Conservation (phyloP, 306 rosid genomes). For the Pyrus communis region DNA sequence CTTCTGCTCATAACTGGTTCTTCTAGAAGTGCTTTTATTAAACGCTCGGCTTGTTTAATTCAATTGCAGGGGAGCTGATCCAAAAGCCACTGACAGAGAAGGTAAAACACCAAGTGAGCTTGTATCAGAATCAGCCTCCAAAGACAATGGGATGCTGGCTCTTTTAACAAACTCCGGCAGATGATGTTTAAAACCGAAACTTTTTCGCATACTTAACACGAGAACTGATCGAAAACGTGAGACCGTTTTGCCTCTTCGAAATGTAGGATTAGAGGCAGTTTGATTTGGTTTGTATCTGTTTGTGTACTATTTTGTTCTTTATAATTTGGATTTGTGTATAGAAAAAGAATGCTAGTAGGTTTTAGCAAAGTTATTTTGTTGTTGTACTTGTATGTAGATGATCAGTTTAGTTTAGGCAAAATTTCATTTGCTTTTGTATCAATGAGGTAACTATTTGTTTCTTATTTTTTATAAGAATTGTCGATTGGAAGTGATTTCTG, state of each 20-base stretch:
- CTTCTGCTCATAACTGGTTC: not conserved
- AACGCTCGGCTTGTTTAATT: not conserved
- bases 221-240: not conserved
- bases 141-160: conserved; percentile 28
- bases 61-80: conserved; percentile 60
- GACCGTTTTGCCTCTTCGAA: not conserved
- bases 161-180: conserved; percentile 32
- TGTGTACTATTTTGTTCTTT: not conserved
- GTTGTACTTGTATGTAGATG: not conserved
- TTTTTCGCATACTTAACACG: too few relatives aligned
- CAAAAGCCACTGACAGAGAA: conserved; percentile 35
- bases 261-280: not conserved
- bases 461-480: not conserved
- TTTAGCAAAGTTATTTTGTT: not conserved
- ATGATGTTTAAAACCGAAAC: conserved; percentile 12
- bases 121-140: conserved; percentile 32
- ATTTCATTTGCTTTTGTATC: too few relatives aligned
- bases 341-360: not conserved
- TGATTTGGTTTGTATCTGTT: not conserved
- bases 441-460: too few relatives aligned
- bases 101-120: conserved; percentile 52
- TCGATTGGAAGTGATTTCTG: not conserved
- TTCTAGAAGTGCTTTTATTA: not conserved
- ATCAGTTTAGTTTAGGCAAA: too few relatives aligned
- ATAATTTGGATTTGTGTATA: not conserved